Evolutionary conservation across 257 asterid species (phyloP).

Genomic region (Striga asiatica): DNA sequence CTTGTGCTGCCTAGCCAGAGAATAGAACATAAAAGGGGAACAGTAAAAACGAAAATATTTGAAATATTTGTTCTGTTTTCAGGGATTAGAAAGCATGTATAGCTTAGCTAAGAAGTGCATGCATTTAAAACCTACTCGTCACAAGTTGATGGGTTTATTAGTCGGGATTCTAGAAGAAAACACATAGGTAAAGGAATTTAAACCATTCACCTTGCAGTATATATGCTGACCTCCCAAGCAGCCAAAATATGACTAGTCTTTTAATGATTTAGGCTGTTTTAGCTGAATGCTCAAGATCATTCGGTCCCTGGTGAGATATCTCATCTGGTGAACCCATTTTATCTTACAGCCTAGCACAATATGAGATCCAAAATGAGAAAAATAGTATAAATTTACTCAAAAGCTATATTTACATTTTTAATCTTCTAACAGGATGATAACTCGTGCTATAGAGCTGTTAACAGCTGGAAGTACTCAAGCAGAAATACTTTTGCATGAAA

Average conservation of each 20-base stretch:
- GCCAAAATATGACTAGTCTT: conserved; percentile 15
- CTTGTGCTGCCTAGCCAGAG: too few species aligned
- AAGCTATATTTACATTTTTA: conserved; percentile 15
- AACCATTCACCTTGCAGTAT: not conserved
- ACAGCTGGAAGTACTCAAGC: conserved; percentile 79
- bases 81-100: conserved; percentile 89
- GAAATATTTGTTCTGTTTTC: conserved; percentile 23
- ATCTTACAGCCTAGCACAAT: too few species aligned
- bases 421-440: conserved; percentile 84
- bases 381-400: conserved; percentile 1
- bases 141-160: conserved; percentile 66
- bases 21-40: not conserved
- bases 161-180: conserved; percentile 80
- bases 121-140: conserved; percentile 58
- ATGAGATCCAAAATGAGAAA: conserved; percentile 8
- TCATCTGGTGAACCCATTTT: too few species aligned
- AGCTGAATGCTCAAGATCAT: conserved; percentile 90
- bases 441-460: conserved; percentile 79
- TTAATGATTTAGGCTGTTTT: conserved; percentile 58
- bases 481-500: conserved; percentile 56
- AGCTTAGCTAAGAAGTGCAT: conserved; percentile 82
- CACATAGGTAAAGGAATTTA: conserved; percentile 52
- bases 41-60: conserved; percentile 9
- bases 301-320: conserved; percentile 87
- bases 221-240: conserved; percentile 8